Percentiles rank a stretch among this genome's conserved stretches.
Conservation (phyloP, 768 basidiomycete species). For the Boletus tomentosulus region DNA sequence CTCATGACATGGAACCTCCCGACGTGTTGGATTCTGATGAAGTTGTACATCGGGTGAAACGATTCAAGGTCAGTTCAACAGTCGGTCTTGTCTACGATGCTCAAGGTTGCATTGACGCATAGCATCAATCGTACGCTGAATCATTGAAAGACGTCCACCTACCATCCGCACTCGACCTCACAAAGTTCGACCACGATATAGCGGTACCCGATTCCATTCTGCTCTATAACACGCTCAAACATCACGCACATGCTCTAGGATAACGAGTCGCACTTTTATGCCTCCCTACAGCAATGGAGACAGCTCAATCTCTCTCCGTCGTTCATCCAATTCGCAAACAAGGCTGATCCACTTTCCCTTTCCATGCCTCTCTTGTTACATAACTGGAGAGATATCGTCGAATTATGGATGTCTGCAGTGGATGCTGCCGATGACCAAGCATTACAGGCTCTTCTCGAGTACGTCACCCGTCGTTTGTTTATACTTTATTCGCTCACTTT, state of each 20-base stretch:
- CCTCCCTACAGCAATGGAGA: conserved; percentile 68
- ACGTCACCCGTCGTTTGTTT: conserved; percentile 21
- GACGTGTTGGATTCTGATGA: conserved; percentile 14
- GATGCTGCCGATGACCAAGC: conserved; percentile 67
- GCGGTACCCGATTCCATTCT: conserved; percentile 31
- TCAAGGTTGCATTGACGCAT: not conserved
- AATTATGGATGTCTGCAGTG: conserved; percentile 59
- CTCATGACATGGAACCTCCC: conserved; percentile 10
- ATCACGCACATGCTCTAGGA: conserved; percentile 43
- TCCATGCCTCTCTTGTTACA: conserved; percentile 81
- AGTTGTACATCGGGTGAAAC: conserved; percentile 38
- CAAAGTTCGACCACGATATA: conserved; percentile 58
- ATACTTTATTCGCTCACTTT: conserved; percentile 8
- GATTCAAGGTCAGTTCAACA: conserved; percentile 43
- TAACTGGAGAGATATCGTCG: conserved; percentile 67
- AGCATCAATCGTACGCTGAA: conserved; percentile 75
- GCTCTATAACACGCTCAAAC: not conserved
- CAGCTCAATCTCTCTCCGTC: conserved; percentile 76
- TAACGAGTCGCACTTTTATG: conserved; percentile 73
- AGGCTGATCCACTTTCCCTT: conserved; percentile 55
- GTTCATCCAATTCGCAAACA: conserved; percentile 66
- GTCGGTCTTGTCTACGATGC: not conserved
- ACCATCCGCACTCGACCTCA: conserved; percentile 56
- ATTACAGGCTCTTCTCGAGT: conserved; percentile 73
- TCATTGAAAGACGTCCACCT: conserved; percentile 67